These are phyloP conservation scores for Cryphonectria nitschkei DNA, from an alignment of 2,329 filamentous ascomycete genomes.

Conservation along the genomic window DNA sequence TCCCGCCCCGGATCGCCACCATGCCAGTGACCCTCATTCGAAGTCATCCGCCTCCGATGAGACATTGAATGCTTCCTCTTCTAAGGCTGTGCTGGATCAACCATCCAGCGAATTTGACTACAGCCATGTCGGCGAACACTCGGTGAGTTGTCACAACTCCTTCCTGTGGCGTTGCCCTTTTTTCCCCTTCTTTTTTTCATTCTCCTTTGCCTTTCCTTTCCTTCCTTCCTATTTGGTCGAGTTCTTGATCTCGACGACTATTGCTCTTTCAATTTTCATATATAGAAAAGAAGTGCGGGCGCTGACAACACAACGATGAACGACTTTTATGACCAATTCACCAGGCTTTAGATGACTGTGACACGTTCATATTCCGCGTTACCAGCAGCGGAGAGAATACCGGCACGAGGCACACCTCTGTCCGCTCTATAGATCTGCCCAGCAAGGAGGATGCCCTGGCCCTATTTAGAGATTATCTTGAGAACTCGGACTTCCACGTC, in stretches of 20 bases:
- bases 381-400: neutral
- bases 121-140: neutral
- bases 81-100: neutral
- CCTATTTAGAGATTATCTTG: conserved; percentile 36
- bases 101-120: conserved; percentile 25
- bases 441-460: conserved; percentile 33
- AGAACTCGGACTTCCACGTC: conserved; percentile 32
- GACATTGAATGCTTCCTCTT: neutral
- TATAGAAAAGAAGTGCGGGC: too few species aligned
- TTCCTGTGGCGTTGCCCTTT: too few species aligned
- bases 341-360: conserved; percentile 17
- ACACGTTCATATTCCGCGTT: conserved; percentile 22
- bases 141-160: conserved; percentile 13
- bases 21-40: neutral
- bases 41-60: neutral
- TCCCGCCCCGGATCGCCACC: neutral
- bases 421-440: conserved; percentile 19
- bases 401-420: neutral
- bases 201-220: neutral
- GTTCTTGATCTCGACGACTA: neutral
- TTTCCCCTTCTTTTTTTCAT: neutral
- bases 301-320: neutral
- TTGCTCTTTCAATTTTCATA: neutral
- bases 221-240: too few species aligned
- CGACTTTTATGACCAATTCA: neutral